Evolutionary conservation across 352 stramenopile species (phyloP).

Genomic region (Phytophthora podocarpi): DNA sequence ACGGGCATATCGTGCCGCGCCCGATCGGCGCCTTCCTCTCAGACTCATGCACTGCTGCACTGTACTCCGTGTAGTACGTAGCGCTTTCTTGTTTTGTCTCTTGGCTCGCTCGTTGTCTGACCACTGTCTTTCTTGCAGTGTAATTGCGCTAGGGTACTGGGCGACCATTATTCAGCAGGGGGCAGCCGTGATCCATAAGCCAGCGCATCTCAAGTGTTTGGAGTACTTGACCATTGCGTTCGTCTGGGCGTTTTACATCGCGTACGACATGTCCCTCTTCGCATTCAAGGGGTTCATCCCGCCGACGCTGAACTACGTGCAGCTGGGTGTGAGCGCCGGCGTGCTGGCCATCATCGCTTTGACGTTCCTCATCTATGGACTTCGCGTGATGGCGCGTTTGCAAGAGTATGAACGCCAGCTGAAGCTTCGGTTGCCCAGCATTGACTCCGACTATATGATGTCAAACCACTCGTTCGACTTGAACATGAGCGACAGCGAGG

Average conservation of each 20-base stretch:
- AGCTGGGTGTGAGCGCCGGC: conserved; percentile 31
- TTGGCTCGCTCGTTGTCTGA: conserved; percentile 1
- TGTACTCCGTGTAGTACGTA: conserved; percentile 66
- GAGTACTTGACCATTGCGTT: conserved; percentile 35
- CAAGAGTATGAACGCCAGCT: conserved; percentile 30
- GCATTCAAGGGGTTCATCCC: conserved; percentile 44
- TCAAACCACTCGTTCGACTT: conserved; percentile 33
- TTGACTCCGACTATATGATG: conserved; percentile 20
- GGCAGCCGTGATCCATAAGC: conserved; percentile 32
- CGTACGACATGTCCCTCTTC: conserved; percentile 34
- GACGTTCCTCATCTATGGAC: conserved; percentile 37
- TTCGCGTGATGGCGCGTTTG: conserved; percentile 29
- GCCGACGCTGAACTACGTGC: conserved; percentile 24
- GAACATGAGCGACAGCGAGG: conserved; percentile 27
- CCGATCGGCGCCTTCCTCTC: conserved; percentile 49
- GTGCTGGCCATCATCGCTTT: conserved; percentile 29
- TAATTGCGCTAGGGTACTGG: conserved; percentile 64
- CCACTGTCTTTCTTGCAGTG: conserved; percentile 20
- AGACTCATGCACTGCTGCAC: conserved; percentile 62
- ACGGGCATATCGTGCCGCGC: conserved; percentile 51
- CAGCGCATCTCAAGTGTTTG: conserved; percentile 32
- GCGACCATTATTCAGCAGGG: conserved; percentile 62
- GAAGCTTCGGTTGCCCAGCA: conserved; percentile 13
- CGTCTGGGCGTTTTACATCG: conserved; percentile 49
- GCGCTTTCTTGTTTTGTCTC: not conserved